phyloP scores from a whole-genome alignment of 192 early-diverging fungal genomes.

The Cetraspora pellucida region DNA sequence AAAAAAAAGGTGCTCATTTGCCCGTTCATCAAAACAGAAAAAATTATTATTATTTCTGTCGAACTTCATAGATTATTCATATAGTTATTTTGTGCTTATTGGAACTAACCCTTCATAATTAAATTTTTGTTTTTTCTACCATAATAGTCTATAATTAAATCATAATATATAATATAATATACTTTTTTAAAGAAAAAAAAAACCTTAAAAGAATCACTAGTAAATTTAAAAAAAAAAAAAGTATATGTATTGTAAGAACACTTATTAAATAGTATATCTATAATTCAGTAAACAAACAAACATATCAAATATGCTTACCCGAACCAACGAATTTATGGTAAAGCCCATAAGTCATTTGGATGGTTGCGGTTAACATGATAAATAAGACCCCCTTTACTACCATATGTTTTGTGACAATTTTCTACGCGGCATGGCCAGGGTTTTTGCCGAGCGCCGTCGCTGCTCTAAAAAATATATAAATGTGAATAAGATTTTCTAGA shows the following conservation, averaged over 20 bases:
- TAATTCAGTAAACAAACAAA: neutral
- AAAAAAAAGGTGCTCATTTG: too few species aligned
- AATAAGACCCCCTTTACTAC: constrained; percentile 43
- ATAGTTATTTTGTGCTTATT: too few species aligned
- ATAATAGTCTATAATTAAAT: too few species aligned
- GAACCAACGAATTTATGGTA: neutral
- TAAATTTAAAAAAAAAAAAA: too few species aligned
- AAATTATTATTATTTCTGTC: too few species aligned
- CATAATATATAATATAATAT: too few species aligned
- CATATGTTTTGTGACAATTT: constrained; percentile 46
- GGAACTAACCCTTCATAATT: too few species aligned
- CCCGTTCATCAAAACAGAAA: too few species aligned
- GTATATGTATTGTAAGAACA: neutral
- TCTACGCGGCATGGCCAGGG: constrained; percentile 40
- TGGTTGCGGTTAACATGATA: constrained; percentile 40
- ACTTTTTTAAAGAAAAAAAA: too few species aligned
- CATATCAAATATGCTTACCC: neutral
- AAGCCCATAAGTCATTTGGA: constrained; percentile 34
- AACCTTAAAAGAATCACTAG: too few species aligned
- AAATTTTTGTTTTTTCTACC: too few species aligned
- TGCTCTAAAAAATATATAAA: neutral
- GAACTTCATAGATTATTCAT: too few species aligned
- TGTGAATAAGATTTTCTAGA: neutral
- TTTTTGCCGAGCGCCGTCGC: constrained; percentile 31
- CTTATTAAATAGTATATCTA: neutral